These are phyloP conservation scores for Naganishia vaughanmartiniae DNA, from an alignment of 768 basidiomycete species.

Conservation along the genomic window DNA sequence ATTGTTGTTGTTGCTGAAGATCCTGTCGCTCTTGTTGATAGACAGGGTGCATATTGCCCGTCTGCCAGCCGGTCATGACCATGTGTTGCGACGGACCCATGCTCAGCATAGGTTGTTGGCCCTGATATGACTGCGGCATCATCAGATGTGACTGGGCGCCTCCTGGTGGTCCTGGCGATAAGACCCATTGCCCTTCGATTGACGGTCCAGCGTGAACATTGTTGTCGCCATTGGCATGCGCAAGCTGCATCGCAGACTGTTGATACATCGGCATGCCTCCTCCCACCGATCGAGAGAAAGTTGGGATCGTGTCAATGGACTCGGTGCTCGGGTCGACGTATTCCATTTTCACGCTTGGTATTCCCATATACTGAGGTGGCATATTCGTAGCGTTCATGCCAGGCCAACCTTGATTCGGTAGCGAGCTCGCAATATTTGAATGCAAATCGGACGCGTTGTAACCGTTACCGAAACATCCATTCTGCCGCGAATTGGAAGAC, in stretches of 20 bases:
- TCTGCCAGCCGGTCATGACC: constrained; percentile 4
- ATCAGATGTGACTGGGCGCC: not conserved
- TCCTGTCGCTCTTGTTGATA: constrained; percentile 14
- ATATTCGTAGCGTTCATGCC: not conserved
- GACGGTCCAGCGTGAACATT: not conserved
- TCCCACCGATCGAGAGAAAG: not conserved
- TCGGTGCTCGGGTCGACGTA: not conserved
- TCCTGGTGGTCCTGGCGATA: not conserved
- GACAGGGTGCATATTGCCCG: not conserved
- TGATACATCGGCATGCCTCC: not conserved
- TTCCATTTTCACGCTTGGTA: constrained; percentile 10
- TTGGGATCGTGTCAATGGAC: not conserved
- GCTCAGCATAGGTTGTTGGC: constrained; percentile 11
- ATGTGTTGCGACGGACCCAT: constrained; percentile 5
- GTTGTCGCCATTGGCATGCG: not conserved
- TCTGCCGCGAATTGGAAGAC: not conserved
- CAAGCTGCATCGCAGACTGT: not conserved
- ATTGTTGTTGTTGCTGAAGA: not conserved
- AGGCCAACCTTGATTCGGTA: constrained; percentile 3
- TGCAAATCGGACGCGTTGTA: not conserved
- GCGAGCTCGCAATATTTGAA: not conserved
- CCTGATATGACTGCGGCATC: not conserved
- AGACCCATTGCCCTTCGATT: not conserved
- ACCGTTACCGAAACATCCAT: not conserved
- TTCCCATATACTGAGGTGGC: constrained; percentile 4